Percentiles rank a stretch among this genome's conserved stretches.
Evolutionary conservation across 2,329 filamentous ascomycete genomes (phyloP).

Genomic region (Xylariales sp.): DNA sequence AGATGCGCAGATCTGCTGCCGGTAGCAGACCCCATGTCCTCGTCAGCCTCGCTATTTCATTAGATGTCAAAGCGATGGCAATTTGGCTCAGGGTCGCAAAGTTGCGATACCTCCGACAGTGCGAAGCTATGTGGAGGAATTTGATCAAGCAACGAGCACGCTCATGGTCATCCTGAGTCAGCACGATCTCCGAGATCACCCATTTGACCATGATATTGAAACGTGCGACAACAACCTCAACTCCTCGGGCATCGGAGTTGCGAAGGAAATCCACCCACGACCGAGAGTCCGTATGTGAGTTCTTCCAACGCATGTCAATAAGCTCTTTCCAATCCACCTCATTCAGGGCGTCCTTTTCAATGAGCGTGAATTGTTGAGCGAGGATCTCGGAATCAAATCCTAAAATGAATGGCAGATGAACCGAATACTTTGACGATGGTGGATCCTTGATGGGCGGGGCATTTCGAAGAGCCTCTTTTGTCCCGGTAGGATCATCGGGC

Average conservation of each 20-base stretch:
- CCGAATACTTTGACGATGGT: slow-evolving; percentile 34
- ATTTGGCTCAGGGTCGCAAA: slow-evolving; percentile 83
- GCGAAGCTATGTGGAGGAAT: slow-evolving; percentile 74
- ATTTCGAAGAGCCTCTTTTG: slow-evolving; percentile 30
- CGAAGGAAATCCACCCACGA: slow-evolving; percentile 82
- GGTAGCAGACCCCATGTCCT: slow-evolving; percentile 71
- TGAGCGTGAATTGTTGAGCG: slow-evolving; percentile 78
- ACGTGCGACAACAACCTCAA: slow-evolving; percentile 79
- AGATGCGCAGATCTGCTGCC: slow-evolving; percentile 56
- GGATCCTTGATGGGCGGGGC: slow-evolving; percentile 22
- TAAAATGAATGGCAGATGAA: slow-evolving; percentile 74
- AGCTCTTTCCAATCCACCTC: slow-evolving; percentile 88
- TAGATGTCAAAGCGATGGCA: slow-evolving; percentile 70
- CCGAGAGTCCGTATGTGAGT: slow-evolving; percentile 58
- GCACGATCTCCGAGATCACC: slow-evolving; percentile 73
- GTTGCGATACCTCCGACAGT: slow-evolving; percentile 73
- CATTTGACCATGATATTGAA: slow-evolving; percentile 90
- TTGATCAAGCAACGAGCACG: slow-evolving; percentile 74
- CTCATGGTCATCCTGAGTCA: slow-evolving; percentile 69
- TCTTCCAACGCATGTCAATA: slow-evolving; percentile 79
- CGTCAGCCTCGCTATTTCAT: slow-evolving; percentile 63
- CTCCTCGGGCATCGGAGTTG: slow-evolving; percentile 66
- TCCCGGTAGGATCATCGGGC: slow-evolving; percentile 25
- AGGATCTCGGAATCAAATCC: slow-evolving; percentile 76
- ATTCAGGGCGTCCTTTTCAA: slow-evolving; percentile 80